phyloP scores from a whole-genome alignment of 2,329 filamentous ascomycete species.

The Hymenoscyphus salicellus region DNA sequence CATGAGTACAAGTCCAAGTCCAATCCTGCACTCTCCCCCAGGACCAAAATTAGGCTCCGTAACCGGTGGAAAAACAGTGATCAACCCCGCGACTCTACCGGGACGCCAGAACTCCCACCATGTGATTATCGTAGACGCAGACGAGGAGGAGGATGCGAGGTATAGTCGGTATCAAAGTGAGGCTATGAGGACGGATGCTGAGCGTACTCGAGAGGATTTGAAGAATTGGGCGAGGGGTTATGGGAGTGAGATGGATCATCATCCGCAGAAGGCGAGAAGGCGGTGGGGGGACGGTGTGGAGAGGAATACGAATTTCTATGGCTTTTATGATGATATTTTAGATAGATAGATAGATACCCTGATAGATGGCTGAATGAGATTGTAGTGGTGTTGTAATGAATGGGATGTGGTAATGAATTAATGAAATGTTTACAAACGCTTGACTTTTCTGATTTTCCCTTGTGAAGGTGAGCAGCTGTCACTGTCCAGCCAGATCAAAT shows the following conservation, averaged over 20 bases:
- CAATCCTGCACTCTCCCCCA: background rate
- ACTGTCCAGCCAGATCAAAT: background rate
- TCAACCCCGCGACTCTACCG: background rate
- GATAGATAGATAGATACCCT: background rate
- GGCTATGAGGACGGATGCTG: slow-evolving; percentile 7
- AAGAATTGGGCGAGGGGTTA: slow-evolving; percentile 13
- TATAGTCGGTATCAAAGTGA: background rate
- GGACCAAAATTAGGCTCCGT: background rate
- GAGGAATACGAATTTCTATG: slow-evolving; percentile 9
- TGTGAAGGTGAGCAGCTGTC: too few relatives aligned
- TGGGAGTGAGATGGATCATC: background rate
- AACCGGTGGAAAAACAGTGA: background rate
- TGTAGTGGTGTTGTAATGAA: background rate
- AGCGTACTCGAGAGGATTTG: slow-evolving; percentile 2
- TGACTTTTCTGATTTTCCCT: background rate
- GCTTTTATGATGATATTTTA: slow-evolving; percentile 13
- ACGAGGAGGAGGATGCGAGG: slow-evolving; percentile 1
- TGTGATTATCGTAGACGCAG: slow-evolving; percentile 6
- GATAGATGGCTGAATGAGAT: background rate
- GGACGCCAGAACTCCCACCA: slow-evolving; percentile 5
- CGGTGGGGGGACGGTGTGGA: background rate
- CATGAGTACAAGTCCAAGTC: background rate
- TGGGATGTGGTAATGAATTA: background rate
- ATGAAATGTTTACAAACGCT: background rate
- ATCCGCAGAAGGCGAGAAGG: background rate